Percentiles rank a stretch among this genome's conserved stretches.
These are phyloP conservation scores for Geranomyces michiganensis DNA, from an alignment of 192 early-diverging fungal species.

Conservation along the genomic window DNA sequence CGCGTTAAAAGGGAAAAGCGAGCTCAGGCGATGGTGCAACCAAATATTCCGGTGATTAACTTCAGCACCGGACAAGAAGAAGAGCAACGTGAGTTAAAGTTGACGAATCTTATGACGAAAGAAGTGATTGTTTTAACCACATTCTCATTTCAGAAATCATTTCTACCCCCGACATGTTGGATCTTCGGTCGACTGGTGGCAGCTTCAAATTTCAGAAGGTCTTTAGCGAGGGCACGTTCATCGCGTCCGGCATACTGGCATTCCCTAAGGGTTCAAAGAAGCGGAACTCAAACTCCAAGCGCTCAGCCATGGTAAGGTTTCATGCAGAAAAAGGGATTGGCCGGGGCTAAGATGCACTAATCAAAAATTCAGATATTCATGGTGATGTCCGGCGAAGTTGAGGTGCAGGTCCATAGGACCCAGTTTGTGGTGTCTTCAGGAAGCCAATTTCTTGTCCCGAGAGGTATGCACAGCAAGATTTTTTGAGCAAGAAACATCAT, in stretches of 20 bases:
- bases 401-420: constrained; percentile 47
- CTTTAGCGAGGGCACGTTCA: constrained; percentile 57
- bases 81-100: constrained; percentile 32
- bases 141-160: constrained; percentile 32
- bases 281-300: constrained; percentile 51
- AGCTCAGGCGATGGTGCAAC: constrained; percentile 17
- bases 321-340: too few species aligned
- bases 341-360: neutral
- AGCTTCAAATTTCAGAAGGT: constrained; percentile 57
- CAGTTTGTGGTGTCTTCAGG: constrained; percentile 47
- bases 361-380: constrained; percentile 45
- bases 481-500: neutral
- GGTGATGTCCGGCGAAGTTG: constrained; percentile 47
- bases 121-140: neutral
- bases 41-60: constrained; percentile 43
- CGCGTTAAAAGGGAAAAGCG: constrained; percentile 27
- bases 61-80: constrained; percentile 36
- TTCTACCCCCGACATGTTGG: constrained; percentile 44
- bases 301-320: constrained; percentile 49
- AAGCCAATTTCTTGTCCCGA: constrained; percentile 53
- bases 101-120: too few species aligned
- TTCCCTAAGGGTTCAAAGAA: constrained; percentile 55
- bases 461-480: constrained; percentile 41
- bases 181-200: constrained; percentile 30
- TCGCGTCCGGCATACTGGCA: constrained; percentile 53